Evolutionary conservation across 306 rosid genomes (phyloP), one percentile per base, ranked within the genome.

Genomic region (Boehmeria nivea): DNA sequence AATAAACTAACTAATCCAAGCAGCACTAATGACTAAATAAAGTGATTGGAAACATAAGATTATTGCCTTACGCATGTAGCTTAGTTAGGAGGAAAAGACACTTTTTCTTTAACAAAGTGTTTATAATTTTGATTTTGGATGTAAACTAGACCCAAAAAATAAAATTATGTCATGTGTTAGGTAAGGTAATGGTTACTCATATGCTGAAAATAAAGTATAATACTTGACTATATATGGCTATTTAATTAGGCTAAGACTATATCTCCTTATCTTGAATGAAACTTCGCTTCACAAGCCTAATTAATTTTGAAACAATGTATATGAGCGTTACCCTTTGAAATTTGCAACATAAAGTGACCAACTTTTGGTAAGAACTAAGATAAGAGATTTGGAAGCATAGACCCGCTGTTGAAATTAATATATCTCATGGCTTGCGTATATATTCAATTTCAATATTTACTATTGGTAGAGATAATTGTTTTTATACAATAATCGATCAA

Each of bases 131-230:
- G n/a, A n/a, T n/a, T n/a, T n/a, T n/a, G n/a, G n/a, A n/a, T n/a
- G n/a, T n/a, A n/a, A n/a, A n/a, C n/a, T n/a, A n/a, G n/a, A n/a
- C n/a, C n/a, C n/a, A n/a, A n/a, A n/a, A n/a, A n/a, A n/a, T n/a
- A n/a, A n/a, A n/a, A n/a, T n/a, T n/a, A 40, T 3, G 21, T 12
- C 17, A 19, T 8, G 43, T 20, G 44, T 54, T 34, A 11, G 44
- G 59, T 54, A 34, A 34, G 9, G 36, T 31, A 31, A 31, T 54
- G 59, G 43, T 54, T 42, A 33, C 17, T 42, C 59, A 31, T 25
- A 40, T 31, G 36, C 36, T 31, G 36, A 31, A 1, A 31, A 31
- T 31, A 31, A 31, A 31, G 8, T 31, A 31, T 40, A n/a, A 16
- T 44, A 18, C 21, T 44, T 44, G 50, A 44, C 50, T 40, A 40